phyloP scores from a whole-genome alignment of 495 filamentous ascomycete genomes.

The Tuber indicum region DNA sequence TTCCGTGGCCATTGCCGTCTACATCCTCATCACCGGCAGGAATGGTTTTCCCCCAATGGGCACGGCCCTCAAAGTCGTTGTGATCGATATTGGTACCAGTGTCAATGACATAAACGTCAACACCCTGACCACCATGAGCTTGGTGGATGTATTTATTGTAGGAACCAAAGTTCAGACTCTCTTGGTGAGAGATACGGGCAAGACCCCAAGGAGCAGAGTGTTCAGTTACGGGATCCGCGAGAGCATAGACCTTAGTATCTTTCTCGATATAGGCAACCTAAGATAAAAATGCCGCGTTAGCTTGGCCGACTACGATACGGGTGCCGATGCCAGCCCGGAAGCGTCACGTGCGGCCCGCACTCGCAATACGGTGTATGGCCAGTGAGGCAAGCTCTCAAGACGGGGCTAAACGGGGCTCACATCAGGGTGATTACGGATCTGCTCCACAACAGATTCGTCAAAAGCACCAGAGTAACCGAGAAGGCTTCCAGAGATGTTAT shows the following conservation, averaged over 20 bases:
- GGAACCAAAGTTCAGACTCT: constrained; percentile 74
- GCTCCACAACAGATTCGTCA: constrained; percentile 83
- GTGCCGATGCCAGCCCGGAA: constrained; percentile 1
- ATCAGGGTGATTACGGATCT: constrained; percentile 92
- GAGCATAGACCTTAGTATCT: constrained; percentile 81
- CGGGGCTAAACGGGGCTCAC: constrained; percentile 53
- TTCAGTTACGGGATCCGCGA: constrained; percentile 59
- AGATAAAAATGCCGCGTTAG: constrained; percentile 28
- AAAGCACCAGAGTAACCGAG: constrained; percentile 90
- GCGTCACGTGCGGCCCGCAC: constrained; percentile 23
- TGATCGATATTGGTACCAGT: constrained; percentile 91
- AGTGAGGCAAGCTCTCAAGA: constrained; percentile 20
- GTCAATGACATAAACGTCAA: constrained; percentile 98
- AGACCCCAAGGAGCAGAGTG: constrained; percentile 96
- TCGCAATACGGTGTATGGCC: constrained; percentile 17
- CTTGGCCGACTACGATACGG: constrained; percentile 9
- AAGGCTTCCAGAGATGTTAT: constrained; percentile 76
- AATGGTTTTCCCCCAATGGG: constrained; percentile 94
- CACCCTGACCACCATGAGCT: constrained; percentile 86
- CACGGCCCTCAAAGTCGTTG: constrained; percentile 95
- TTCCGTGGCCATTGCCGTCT: constrained; percentile 98
- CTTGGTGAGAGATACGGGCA: constrained; percentile 92
- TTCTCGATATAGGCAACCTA: constrained; percentile 96
- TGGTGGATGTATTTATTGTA: constrained; percentile 98
- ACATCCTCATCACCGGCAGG: constrained; percentile 72